phyloP scores from a whole-genome alignment of 192 early-diverging fungal species.

The Coemansia sp. region DNA sequence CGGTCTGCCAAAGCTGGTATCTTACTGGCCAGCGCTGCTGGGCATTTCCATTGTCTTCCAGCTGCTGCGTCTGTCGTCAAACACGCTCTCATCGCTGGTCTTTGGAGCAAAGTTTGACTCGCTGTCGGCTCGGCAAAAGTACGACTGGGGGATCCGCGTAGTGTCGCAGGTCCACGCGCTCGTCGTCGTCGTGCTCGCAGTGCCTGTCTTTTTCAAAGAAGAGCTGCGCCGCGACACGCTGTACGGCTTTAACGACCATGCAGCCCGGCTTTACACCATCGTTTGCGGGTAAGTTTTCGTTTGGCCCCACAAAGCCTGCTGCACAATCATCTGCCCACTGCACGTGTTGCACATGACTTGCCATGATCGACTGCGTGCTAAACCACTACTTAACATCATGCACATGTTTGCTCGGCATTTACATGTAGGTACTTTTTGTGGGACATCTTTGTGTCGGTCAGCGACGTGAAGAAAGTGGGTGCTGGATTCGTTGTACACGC shows the following conservation, averaged over 20 bases:
- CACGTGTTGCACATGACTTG: not conserved
- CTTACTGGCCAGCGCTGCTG: conserved; percentile 68
- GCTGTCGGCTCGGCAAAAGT: conserved; percentile 57
- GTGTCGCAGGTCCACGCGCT: conserved; percentile 79
- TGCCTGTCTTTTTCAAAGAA: conserved; percentile 68
- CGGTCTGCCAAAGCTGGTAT: conserved; percentile 57
- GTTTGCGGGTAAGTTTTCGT: conserved; percentile 69
- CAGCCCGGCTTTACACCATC: conserved; percentile 77
- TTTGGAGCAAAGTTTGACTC: conserved; percentile 68
- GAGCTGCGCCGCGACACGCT: conserved; percentile 62
- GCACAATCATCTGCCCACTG: not conserved
- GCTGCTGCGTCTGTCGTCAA: conserved; percentile 61
- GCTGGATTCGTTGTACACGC: conserved; percentile 84
- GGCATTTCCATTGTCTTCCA: conserved; percentile 55
- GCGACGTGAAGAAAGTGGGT: conserved; percentile 68
- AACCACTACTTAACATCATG: not conserved
- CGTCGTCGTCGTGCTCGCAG: conserved; percentile 61
- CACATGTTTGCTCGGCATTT: not conserved
- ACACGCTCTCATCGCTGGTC: conserved; percentile 60
- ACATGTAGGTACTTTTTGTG: conserved; percentile 83
- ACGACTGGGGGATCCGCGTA: conserved; percentile 76
- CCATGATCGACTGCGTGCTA: not conserved
- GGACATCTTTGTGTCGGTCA: conserved; percentile 73
- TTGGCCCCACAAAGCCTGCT: not conserved
- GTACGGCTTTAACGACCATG: conserved; percentile 69